Percentiles rank a stretch among this genome's conserved stretches.
phyloP scores from a whole-genome alignment of 257 asterid species.

The Scutellaria baicalensis region DNA sequence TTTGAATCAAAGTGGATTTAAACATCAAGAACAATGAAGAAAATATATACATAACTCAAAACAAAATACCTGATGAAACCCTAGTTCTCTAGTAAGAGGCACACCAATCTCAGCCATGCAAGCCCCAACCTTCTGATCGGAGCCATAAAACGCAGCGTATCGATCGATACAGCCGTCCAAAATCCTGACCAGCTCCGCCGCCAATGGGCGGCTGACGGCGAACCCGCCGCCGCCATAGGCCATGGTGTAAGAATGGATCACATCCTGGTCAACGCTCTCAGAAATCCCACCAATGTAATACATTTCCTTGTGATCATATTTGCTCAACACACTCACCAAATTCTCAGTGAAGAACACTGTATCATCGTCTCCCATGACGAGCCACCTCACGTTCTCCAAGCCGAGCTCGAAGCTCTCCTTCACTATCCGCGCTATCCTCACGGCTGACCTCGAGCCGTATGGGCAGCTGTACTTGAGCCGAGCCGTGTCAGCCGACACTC shows the following conservation, averaged over 20 bases:
- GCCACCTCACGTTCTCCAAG: constrained; percentile 60
- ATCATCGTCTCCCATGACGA: constrained; percentile 94
- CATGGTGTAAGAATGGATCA: constrained; percentile 57
- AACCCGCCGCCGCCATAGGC: constrained; percentile 95
- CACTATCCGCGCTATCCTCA: constrained; percentile 65
- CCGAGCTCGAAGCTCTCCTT: constrained; percentile 61
- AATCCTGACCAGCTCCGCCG: constrained; percentile 50
- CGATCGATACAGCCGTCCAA: constrained; percentile 78
- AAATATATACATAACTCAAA: no score
- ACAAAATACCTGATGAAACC: constrained; percentile 78
- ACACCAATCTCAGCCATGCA: constrained; percentile 73
- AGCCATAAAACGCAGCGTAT: constrained; percentile 62
- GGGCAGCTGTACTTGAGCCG: constrained; percentile 45
- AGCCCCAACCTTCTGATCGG: constrained; percentile 62
- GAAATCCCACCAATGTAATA: constrained; percentile 69
- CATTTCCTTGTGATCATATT: constrained; percentile 62
- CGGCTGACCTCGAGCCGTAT: constrained; percentile 58
- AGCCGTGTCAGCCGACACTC: constrained; percentile 46
- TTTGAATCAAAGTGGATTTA: no score
- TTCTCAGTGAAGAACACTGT: constrained; percentile 74
- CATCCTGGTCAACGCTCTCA: constrained; percentile 85
- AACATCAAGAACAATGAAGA: no score
- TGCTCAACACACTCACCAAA: constrained; percentile 41
- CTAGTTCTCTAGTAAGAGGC: constrained; percentile 62
- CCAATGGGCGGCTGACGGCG: constrained; percentile 73